Evolutionary conservation across 2,329 filamentous ascomycete species (phyloP).

Genomic region (Botrytis galanthina): DNA sequence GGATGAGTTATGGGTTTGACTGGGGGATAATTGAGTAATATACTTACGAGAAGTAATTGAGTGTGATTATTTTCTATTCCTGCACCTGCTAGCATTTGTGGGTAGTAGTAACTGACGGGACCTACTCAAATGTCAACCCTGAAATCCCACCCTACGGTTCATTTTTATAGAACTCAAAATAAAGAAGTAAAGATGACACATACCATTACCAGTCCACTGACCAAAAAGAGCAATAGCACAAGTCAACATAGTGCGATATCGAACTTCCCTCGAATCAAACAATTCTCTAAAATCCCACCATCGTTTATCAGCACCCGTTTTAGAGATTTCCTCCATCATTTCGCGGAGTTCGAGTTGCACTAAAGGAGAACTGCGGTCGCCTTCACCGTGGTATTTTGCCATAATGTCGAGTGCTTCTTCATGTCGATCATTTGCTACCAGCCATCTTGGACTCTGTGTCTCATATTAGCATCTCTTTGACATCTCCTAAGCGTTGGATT

Average conservation of each 20-base stretch:
- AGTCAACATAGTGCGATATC: conserved; percentile 36
- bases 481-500: accelerated
- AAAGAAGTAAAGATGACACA: conserved; percentile 2
- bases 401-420: conserved; percentile 56
- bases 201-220: conserved; percentile 40
- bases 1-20: accelerated
- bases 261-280: conserved; percentile 32
- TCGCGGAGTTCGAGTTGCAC: conserved; percentile 36
- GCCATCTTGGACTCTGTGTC: conserved; percentile 48
- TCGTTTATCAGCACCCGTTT: conserved; percentile 35
- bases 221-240: conserved; percentile 38
- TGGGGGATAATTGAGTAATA: accelerated
- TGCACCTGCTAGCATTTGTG: conserved; percentile 29
- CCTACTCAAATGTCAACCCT: background rate
- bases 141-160: no score
- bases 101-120: conserved; percentile 29
- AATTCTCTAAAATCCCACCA: conserved; percentile 38
- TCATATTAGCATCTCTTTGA: background rate
- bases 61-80: conserved; percentile 42
- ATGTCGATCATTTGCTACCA: conserved; percentile 53
- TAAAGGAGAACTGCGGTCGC: conserved; percentile 24
- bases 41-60: conserved; percentile 37
- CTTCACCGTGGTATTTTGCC: conserved; percentile 55
- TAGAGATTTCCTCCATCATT: conserved; percentile 34
- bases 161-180: accelerated